These are phyloP conservation scores for Adenanthera pavonina DNA, from an alignment of 306 rosid species.

Conservation along the genomic window DNA sequence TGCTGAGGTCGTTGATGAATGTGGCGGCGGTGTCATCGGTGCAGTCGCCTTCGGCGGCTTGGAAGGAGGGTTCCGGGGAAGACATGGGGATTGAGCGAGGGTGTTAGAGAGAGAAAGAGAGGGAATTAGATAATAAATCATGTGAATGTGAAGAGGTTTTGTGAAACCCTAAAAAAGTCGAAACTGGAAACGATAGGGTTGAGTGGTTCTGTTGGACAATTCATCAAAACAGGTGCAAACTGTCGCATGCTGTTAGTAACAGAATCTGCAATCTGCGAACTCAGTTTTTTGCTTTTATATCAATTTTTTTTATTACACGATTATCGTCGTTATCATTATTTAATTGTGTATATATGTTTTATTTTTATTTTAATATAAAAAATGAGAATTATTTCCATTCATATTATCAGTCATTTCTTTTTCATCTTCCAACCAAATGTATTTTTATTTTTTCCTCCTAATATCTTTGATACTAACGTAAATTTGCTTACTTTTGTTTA, in stretches of 20 bases:
- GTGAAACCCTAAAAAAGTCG: not conserved
- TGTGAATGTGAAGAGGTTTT: not conserved
- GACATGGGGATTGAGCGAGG: not conserved
- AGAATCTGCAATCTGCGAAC: not conserved
- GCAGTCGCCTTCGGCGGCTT: not conserved
- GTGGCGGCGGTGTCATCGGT: not conserved
- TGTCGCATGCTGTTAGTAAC: not conserved
- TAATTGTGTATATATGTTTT: no score
- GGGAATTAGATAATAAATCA: not conserved
- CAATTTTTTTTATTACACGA: not conserved
- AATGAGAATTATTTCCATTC: no score
- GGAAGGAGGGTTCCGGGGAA: not conserved
- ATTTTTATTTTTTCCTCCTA: no score
- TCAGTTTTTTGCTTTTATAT: not conserved
- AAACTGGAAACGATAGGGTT: not conserved
- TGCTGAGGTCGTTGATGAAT: not conserved
- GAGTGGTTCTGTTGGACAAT: not conserved
- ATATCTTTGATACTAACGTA: no score
- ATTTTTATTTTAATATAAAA: no score
- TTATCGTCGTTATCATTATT: not conserved
- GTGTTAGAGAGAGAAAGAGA: not conserved
- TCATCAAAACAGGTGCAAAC: not conserved
- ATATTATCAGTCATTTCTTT: no score
- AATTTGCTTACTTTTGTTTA: no score
- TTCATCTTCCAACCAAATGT: no score